Base-by-base conservation (phyloP, 2,329 filamentous ascomycete species). In the Orbilia javanica region DNA sequence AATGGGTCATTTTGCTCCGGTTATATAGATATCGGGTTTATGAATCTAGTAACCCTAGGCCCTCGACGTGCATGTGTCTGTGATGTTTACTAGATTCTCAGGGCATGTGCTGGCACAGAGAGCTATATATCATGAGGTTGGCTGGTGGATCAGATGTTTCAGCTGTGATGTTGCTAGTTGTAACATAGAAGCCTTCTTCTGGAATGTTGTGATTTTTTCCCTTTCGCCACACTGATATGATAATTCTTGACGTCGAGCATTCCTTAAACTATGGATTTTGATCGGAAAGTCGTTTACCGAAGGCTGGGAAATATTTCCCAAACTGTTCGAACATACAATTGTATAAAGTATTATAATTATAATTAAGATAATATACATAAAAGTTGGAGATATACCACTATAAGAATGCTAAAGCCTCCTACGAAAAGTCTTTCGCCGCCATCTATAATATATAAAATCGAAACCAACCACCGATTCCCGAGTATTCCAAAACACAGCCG, bases 181-280 rank as follows among this genome's bases (percentile, higher is more conserved):
- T 50, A 74, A 74, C 70, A 29, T 63, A 63, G 63, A 62, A 44
- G 48, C 22, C 20, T 36, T 13, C 15, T 27, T n/a, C 20, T 52
- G 70, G 70, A 74, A 74, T 74, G 70, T 74, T 55, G 63, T 63
- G 62, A 3, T 66, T 25, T 50, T 27, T 31, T 11, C 11, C 20
- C 46, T 13, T n/a, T n/a, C 13, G 15, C 31, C 20, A 20, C 6
- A 22, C 20, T 18, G 63, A n/a, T 11, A 66, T 15, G 3, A 15
- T 11, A n/a, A n/a, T n/a, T 50, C 10, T 20, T 27, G 15, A 13
- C 64, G 13, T n/a, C 55, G 18, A 52, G 18, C 66, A 80, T 65
- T 79, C 77, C 52, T 60, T 67, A n/a, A 15, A 4, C 20, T 50
- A 6, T 1, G 42, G n/a, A 7, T n/a, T 31, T 57, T 13, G 8